Base-by-base conservation (phyloP, 495 filamentous ascomycete species). In the Penicillium steckii region DNA sequence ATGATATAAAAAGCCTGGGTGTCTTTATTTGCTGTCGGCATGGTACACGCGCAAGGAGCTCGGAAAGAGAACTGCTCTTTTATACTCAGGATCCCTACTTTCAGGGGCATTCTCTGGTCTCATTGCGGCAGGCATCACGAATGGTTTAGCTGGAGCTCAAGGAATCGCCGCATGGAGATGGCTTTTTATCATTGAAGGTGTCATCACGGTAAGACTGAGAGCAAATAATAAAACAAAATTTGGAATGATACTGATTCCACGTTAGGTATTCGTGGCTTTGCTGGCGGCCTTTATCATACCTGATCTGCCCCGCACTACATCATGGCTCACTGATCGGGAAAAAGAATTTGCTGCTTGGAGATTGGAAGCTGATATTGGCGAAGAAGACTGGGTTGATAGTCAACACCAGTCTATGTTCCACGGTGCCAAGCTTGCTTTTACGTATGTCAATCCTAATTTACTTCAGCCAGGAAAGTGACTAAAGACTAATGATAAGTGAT, bases 251-350 rank as follows among this genome's bases (percentile, higher is more conserved):
- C 19, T 29, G 19, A 41, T n/a, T 19, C 17, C 17, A 42, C 19
- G 1, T n/a, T 19, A 58, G 10, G 63, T 80, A 23, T 64, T 78
- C 13, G 69, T 79, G 21, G 77, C 75, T 21, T 45, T 71, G 12
- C 56, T 60, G 21, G 74, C 79, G 22, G 79, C 72, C 52, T 83
- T 85, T 50, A 68, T 87, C 17, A 68, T 91, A n/a, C 87, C 87
- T 1, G 84, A 91, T 65, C 85, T 88, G 49, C 87, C 87, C 22
- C 70, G 83, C 15, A 89, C 87, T 24, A 89, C 86, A 0, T 65
- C 60, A 6, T 89, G 87, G 85, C 66, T 90, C 10, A 84, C 72
- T 6, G 78, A 85, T 30, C 75, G 85, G 55, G 84, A 89, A 60
- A 75, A 77, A 17, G 71, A 77, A 4, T 69, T 90, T 12, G 86